A percentile compares a stretch with the other conserved stretches of the same genome.
phyloP scores from a whole-genome alignment of 495 filamentous ascomycete species.

The Pyrenula aspistea region DNA sequence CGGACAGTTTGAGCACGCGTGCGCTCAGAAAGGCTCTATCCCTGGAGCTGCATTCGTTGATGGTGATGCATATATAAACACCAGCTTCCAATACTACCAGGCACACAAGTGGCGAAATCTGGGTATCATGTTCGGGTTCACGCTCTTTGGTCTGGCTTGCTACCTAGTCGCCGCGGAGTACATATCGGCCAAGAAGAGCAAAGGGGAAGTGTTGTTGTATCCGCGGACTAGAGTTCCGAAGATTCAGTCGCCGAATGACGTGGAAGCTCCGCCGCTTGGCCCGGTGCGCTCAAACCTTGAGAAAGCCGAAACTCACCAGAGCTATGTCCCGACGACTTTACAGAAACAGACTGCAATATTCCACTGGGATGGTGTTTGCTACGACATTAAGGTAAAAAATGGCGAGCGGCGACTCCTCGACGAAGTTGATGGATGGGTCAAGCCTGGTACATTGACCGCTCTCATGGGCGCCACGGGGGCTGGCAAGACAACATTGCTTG shows the following conservation, averaged over 20 bases:
- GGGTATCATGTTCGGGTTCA: slow-evolving; percentile 67
- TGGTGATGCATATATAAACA: slow-evolving; percentile 57
- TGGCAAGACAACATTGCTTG: slow-evolving; percentile 57
- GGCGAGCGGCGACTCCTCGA: slow-evolving; percentile 47
- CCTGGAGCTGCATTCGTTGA: slow-evolving; percentile 41
- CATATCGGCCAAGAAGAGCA: slow-evolving; percentile 34
- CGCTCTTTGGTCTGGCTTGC: slow-evolving; percentile 47
- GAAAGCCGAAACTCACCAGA: slow-evolving; percentile 25
- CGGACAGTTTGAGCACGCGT: slow-evolving; percentile 20
- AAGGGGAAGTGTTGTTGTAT: slow-evolving; percentile 42
- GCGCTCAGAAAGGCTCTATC: slow-evolving; percentile 47
- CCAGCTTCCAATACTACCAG: slow-evolving; percentile 50
- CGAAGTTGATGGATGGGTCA: slow-evolving; percentile 54
- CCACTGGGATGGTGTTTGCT: slow-evolving; percentile 72
- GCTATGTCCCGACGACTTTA: slow-evolving; percentile 25
- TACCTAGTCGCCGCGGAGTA: slow-evolving; percentile 67
- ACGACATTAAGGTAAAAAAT: slow-evolving; percentile 52
- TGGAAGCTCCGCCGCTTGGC: slow-evolving; percentile 12
- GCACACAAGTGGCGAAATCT: slow-evolving; percentile 68
- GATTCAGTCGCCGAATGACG: not conserved
- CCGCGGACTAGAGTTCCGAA: slow-evolving; percentile 27
- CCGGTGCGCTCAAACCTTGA: slow-evolving; percentile 18
- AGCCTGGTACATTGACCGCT: slow-evolving; percentile 54
- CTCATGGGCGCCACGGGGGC: slow-evolving; percentile 54
- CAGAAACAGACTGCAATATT: slow-evolving; percentile 54